Base-by-base conservation (phyloP, 495 filamentous ascomycete species). In the Chaetomidium leptoderma region DNA sequence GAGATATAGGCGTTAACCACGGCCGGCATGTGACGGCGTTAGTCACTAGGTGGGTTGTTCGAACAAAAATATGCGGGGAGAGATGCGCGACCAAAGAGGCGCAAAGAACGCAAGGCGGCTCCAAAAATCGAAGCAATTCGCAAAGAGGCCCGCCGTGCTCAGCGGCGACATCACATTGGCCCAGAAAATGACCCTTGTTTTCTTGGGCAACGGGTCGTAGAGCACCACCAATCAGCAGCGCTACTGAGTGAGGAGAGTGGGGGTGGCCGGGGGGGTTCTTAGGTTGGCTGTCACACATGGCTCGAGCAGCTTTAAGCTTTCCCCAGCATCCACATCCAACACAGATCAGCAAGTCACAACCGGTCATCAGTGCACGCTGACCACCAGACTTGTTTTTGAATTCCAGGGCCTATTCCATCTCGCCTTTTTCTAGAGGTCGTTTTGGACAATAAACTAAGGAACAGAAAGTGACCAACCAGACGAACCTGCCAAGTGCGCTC, bases 81-180 rank as follows among this genome's bases (percentile, higher is more conserved):
- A 2, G 27, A 51, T 55, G 39, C 51, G 53, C 47, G 50, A 48
- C 43, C 58, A 29, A 52, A 48, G 49, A 36, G 40, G 53, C 53
- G 53, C 42, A 63, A 46, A 30, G 40, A 45, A 53, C 27, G 16
- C 24, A 29, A 33, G 51, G 23, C n/a, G 21, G 26, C 23, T 49
- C 45, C 35, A 50, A 49, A 63, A 57, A 53, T 46, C 37, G 61
- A 56, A 55, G 61, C 50, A 55, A 53, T 57, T 60, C 61, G 24
- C 61, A 63, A 49, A 26, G 37, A 33, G 33, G 27, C 52, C 36
- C 36, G 17, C 48, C 26, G 47, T 37, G 11, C 29, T 23, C 17
- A 30, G n/a, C 50, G 32, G 24, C 42, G 58, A 56, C 54, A 56
- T 32, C 21, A 47, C 37, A 50, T 56, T 60, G 51, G 51, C 29